Evolutionary conservation across 306 rosid genomes (phyloP).

Genomic region (Alnus rubra): DNA sequence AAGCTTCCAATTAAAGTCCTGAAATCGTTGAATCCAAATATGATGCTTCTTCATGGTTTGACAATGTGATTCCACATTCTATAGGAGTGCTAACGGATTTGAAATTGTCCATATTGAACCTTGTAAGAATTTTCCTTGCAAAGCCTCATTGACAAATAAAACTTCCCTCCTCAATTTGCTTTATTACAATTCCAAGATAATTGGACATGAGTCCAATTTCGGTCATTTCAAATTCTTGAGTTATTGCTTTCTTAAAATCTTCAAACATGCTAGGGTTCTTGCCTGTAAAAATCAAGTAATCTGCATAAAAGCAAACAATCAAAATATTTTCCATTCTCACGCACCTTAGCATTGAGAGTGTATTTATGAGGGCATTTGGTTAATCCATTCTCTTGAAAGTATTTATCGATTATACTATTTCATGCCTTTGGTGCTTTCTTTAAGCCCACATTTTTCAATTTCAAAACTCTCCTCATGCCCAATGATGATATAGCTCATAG

Average conservation of each 20-base stretch:
- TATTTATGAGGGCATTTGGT: background rate
- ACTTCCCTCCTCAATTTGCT: background rate
- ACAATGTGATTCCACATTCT: too few relatives aligned
- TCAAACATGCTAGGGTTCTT: background rate
- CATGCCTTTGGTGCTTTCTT: constrained; percentile 12
- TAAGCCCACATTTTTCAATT: background rate
- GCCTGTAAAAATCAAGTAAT: background rate
- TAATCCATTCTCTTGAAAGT: background rate
- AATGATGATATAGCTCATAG: background rate
- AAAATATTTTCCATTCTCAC: background rate
- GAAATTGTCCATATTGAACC: constrained; percentile 2
- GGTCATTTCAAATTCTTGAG: too few relatives aligned
- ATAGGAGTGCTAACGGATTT: background rate
- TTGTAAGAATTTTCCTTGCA: background rate
- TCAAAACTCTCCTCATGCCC: background rate
- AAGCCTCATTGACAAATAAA: background rate
- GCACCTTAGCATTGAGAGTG: background rate
- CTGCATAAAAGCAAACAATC: background rate
- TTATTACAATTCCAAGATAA: background rate
- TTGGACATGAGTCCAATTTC: too few relatives aligned
- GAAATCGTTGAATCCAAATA: background rate
- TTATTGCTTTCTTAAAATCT: background rate
- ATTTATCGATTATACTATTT: background rate
- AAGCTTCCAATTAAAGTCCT: background rate
- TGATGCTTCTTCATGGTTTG: too few relatives aligned